Evolutionary conservation across 2,329 filamentous ascomycete species (phyloP).

Genomic region (Cercospora zeae-maydis): DNA sequence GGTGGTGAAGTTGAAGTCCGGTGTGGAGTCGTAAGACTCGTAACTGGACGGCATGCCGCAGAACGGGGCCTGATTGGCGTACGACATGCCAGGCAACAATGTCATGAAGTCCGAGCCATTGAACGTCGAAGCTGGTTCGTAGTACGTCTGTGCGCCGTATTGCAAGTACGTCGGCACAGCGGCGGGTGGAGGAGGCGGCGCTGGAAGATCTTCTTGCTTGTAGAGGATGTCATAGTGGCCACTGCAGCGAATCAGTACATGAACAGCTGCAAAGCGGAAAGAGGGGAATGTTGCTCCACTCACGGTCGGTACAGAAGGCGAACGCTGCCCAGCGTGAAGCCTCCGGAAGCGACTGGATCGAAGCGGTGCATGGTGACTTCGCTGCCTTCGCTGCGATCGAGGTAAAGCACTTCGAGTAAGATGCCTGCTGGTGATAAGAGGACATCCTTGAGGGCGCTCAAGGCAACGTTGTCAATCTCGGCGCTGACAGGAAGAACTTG

Average conservation of each 20-base stretch:
- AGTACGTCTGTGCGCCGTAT: constrained; percentile 30
- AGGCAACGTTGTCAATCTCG: constrained; percentile 88
- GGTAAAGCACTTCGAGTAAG: constrained; percentile 81
- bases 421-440: constrained; percentile 76
- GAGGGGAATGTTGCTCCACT: constrained; percentile 31
- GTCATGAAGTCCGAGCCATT: constrained; percentile 41
- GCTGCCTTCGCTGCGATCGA: constrained; percentile 77
- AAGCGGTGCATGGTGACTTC: constrained; percentile 70
- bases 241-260: constrained; percentile 40
- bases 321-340: constrained; percentile 58
- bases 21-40: constrained; percentile 21
- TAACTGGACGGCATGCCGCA: constrained; percentile 25
- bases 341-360: constrained; percentile 43
- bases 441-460: constrained; percentile 72
- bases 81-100: constrained; percentile 47
- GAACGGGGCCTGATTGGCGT: constrained; percentile 24
- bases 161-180: constrained; percentile 36
- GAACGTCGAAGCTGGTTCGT: constrained; percentile 31
- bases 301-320: constrained; percentile 64
- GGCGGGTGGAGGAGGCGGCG: constrained; percentile 30
- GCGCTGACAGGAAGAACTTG: constrained; percentile 70
- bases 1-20: constrained; percentile 30
- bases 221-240: constrained; percentile 96
- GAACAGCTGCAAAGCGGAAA: not conserved
- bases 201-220: constrained; percentile 54